phyloP scores from a whole-genome alignment of 2,329 filamentous ascomycete species.

The Chaetomiaceae sp. region DNA sequence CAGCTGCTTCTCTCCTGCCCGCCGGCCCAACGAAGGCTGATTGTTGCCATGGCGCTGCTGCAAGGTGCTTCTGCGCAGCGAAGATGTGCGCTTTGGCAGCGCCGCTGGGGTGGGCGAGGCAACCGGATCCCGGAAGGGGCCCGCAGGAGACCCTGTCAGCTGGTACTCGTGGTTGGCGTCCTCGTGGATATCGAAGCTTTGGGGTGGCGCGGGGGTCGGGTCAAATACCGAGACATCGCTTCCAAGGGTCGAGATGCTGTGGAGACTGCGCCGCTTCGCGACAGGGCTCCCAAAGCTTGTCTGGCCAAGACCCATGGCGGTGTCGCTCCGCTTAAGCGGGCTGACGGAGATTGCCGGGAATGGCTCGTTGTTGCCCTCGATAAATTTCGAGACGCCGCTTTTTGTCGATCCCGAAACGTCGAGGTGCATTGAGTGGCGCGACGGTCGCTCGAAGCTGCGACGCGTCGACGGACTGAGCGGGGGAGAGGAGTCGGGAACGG shows the following conservation, averaged over 20 bases:
- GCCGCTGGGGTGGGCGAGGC: slow-evolving; percentile 47
- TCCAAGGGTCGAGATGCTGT: slow-evolving; percentile 63
- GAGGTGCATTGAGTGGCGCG: slow-evolving; percentile 53
- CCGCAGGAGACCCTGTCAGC: slow-evolving; percentile 38
- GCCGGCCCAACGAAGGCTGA: slow-evolving; percentile 58
- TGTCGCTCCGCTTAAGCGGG: slow-evolving; percentile 87
- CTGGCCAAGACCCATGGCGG: slow-evolving; percentile 81
- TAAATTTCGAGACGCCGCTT: slow-evolving; percentile 46
- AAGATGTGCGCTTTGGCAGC: slow-evolving; percentile 66
- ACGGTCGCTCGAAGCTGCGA: slow-evolving; percentile 44
- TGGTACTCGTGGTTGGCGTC: slow-evolving; percentile 49
- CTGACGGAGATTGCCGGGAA: slow-evolving; percentile 62
- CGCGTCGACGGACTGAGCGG: slow-evolving; percentile 40
- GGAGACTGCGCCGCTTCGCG: slow-evolving; percentile 84
- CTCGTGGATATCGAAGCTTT: slow-evolving; percentile 46
- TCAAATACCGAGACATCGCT: slow-evolving; percentile 75
- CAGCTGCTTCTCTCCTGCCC: slow-evolving; percentile 54
- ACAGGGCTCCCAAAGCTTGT: slow-evolving; percentile 76
- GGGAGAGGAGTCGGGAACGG: slow-evolving; percentile 26
- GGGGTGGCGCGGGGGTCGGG: slow-evolving; percentile 38
- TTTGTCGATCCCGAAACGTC: slow-evolving; percentile 53
- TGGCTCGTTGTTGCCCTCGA: slow-evolving; percentile 43
- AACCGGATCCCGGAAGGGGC: slow-evolving; percentile 37
- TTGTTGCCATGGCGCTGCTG: slow-evolving; percentile 72
- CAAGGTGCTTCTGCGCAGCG: slow-evolving; percentile 78